Conservation (phyloP, 2,329 filamentous ascomycete species). For the Diplocarpon rosae region DNA sequence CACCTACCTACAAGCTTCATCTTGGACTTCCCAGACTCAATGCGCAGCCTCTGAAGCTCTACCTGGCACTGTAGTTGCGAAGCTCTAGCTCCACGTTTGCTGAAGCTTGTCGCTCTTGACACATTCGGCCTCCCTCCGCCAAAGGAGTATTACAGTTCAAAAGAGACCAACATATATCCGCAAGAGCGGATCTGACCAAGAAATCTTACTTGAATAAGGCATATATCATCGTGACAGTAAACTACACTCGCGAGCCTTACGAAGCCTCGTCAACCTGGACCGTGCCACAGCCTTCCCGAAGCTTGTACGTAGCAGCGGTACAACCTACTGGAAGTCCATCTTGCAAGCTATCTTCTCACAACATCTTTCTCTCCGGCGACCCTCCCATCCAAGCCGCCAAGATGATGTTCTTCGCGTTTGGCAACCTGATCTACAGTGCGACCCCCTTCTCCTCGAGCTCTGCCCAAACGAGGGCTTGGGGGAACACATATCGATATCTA, state of each 20-base stretch:
- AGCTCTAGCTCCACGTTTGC: conserved; percentile 4
- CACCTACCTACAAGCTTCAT: conserved; percentile 22
- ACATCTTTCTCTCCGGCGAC: neutral
- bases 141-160: neutral
- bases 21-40: conserved; percentile 4
- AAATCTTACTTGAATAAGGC: no score
- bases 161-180: neutral
- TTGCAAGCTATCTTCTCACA: neutral
- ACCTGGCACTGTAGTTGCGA: neutral
- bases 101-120: neutral
- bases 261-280: conserved; percentile 16
- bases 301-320: conserved; percentile 11
- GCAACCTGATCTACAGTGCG: conserved; percentile 63
- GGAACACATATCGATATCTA: no score
- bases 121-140: neutral
- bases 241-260: no score
- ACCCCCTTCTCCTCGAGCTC: neutral
- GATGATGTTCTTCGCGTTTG: conserved; percentile 61
- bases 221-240: no score
- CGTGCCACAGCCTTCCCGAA: conserved; percentile 9
- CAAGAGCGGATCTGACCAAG: neutral
- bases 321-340: no score
- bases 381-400: conserved; percentile 25
- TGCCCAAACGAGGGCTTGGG: no score
- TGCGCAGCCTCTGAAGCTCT: neutral